Base-by-base conservation (phyloP, 805 yeast species). In the Priceomyces fermenticarens region DNA sequence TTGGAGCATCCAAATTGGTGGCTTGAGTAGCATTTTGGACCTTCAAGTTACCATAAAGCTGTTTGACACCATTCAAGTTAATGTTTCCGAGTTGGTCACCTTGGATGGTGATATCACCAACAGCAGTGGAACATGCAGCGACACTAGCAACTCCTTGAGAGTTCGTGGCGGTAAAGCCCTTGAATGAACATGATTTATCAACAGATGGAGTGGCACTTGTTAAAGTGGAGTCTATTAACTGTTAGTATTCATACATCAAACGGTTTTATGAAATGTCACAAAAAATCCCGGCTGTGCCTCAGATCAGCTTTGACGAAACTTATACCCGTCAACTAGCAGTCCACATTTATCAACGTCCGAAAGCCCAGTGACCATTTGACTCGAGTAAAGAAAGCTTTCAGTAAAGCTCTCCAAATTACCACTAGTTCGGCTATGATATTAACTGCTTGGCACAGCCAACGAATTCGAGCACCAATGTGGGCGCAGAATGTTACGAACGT, bases 91-190 rank as follows among this genome's bases (percentile, higher is more conserved):
- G 65, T 13, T 47, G 52, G 48, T 67, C 73, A 70, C 90, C 90
- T 43, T 75, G 58, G 59, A 91, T 75, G 67, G 72, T 64, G 55
- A 93, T 70, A 63, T 83, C 83, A 76, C 97, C 98, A 49, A 78
- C 77, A 52, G 93, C 75, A 47, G 88, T 85, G 30, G 77, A 65
- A 80, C 99, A 93, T 35, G 81, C 73, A 37, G 87, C 65, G 40
- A 85, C 77, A 20, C 63, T 57, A 55, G 88, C 95, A 60, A 91
- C 80, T 53, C 88, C 90, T 26, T 85, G 54, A 67, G 89, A 88
- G 32, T 82, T 78, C 41, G 93, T 80, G 54, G 88, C 95, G 39
- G 95, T 86, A 52, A 74, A 71, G 37, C 69, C 63, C 23, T 70
- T 55, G 71, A 83, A 80, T 30, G 85, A 73, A 77, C 95, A 86